Base-by-base conservation (phyloP, 495 filamentous ascomycete genomes). In the Physcia stellaris region DNA sequence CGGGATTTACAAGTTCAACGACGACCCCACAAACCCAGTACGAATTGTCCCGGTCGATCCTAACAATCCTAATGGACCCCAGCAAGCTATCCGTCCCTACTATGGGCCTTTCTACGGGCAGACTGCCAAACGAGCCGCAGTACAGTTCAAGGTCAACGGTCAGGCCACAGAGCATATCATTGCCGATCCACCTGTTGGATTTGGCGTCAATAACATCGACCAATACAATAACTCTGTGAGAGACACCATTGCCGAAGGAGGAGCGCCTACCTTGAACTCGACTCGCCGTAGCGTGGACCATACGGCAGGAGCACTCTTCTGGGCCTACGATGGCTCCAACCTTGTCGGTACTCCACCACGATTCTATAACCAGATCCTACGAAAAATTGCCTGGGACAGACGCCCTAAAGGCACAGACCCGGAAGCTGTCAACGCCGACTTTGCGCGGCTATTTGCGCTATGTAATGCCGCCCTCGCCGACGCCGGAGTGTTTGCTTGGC, bases 281-380 rank as follows among this genome's bases (percentile, higher is more conserved):
- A 57, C 57, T n/a, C 35, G 31, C 15, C 53, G 56, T 15, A 41
- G 24, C 4, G 53, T 54, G 6, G 20, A 16, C 12, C 55, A 60
- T 35, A 55, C 44, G 2, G 45, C 39, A 17, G 39, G 24, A 17
- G 57, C 45, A 4, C 45, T 46, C 39, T 58, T 54, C 47, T 60
- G 57, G 57, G 57, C 57, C 13, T 60, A 60, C 40, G 57, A 60
- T 33, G 57, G 54, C 6, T 31, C 50, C 5, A 60, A 60, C 28
- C 43, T 60, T 21, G 50, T 60, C 30, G 57, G 55, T 13, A 55
- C 52, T 13, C 52, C 55, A 21, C 46, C 42, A 12, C 39, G 54
- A 3, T 39, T 46, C 24, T 58, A 55, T 43, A 53, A 52, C 34
- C 47, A 55, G 28, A 41, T 53, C 33, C 29, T 60, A 4, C 54